Evolutionary conservation across 2,329 filamentous ascomycete species (phyloP).

Genomic region (Fusarium sp.): DNA sequence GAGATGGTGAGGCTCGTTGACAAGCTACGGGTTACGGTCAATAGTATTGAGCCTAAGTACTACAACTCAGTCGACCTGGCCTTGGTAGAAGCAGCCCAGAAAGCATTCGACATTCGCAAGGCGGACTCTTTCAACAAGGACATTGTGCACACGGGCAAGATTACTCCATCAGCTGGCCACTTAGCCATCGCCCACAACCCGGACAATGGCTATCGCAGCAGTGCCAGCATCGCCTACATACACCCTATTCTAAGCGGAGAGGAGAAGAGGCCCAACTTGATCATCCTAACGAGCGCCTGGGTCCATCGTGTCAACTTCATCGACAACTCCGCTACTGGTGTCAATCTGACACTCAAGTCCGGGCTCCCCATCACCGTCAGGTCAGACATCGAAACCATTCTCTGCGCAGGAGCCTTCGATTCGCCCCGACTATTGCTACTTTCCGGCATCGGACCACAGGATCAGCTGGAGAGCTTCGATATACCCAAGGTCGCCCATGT

Average conservation of each 20-base stretch:
- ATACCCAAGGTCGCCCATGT: slow-evolving; percentile 65
- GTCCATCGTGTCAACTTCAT: background rate
- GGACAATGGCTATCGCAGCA: background rate
- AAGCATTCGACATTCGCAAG: background rate
- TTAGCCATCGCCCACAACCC: background rate
- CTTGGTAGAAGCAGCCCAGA: background rate
- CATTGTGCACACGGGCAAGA: background rate
- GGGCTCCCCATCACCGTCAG: slow-evolving; percentile 60
- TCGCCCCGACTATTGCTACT: slow-evolving; percentile 74
- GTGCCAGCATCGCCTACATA: background rate
- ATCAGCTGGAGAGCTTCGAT: slow-evolving; percentile 46
- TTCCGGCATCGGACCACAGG: slow-evolving; percentile 65
- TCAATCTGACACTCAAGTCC: background rate
- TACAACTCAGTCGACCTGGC: background rate
- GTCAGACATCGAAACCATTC: slow-evolving; percentile 79
- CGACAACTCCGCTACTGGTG: background rate
- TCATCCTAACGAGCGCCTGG: background rate
- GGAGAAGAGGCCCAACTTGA: background rate
- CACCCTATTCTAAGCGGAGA: background rate
- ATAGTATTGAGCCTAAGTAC: background rate
- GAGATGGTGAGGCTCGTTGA: background rate
- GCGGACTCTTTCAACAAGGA: background rate
- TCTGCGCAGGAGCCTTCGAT: slow-evolving; percentile 83
- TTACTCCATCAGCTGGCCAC: background rate
- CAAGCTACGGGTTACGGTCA: background rate